These are phyloP conservation scores for Colletotrichum incanum DNA, from an alignment of 2,329 filamentous ascomycete species.

Conservation along the genomic window DNA sequence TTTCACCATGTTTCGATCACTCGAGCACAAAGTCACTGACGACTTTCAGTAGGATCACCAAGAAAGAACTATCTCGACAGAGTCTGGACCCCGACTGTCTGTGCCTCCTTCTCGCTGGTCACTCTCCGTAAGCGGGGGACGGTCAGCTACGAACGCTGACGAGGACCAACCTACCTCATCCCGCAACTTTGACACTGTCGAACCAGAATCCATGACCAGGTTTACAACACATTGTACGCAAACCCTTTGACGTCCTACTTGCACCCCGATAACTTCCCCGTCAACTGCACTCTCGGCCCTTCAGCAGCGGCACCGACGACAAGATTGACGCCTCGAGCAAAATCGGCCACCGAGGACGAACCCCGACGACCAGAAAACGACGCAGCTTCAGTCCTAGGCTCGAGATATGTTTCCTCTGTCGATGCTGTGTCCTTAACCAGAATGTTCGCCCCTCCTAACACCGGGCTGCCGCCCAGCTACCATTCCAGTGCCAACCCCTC, in stretches of 20 bases:
- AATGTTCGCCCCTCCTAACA: slow-evolving; percentile 47
- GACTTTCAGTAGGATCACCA: slow-evolving; percentile 38
- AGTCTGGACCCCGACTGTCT: slow-evolving; percentile 8
- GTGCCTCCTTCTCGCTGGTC: background rate
- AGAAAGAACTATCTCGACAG: background rate
- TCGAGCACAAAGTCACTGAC: slow-evolving; percentile 46
- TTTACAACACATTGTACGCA: background rate
- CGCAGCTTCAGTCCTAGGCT: slow-evolving; percentile 12
- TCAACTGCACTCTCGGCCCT: background rate
- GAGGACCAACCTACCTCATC: slow-evolving; percentile 8
- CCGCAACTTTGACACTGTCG: background rate
- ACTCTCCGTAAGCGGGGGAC: background rate
- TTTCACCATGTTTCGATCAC: slow-evolving; percentile 46
- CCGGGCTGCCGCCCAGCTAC: slow-evolving; percentile 36
- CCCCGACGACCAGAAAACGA: background rate
- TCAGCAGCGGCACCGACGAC: background rate
- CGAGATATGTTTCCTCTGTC: slow-evolving; percentile 47
- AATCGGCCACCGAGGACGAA: background rate
- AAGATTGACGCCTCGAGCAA: background rate
- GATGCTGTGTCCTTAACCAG: slow-evolving; percentile 48
- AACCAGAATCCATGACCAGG: background rate
- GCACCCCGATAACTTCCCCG: background rate
- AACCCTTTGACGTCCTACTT: slow-evolving; percentile 3
- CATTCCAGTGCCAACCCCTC: slow-evolving; percentile 52
- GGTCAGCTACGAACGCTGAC: background rate